Base-by-base conservation (phyloP, 1,284 basidiomycete genomes). In the Cystobasidium slooffiae region DNA sequence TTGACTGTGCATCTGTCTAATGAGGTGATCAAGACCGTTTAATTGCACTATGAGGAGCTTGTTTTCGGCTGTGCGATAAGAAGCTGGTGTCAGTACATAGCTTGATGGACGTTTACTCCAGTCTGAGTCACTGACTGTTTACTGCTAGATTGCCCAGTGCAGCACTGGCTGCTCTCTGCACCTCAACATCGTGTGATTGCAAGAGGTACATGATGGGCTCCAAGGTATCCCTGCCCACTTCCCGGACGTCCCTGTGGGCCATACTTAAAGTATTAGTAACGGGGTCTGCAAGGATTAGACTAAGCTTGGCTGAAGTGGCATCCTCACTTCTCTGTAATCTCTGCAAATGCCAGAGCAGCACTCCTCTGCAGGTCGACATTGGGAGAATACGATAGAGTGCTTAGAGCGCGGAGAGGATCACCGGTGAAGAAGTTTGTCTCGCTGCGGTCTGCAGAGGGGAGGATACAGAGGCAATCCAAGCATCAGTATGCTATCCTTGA, bases 291-390 rank as follows among this genome's bases (percentile, higher is more conserved):
- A n/a, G n/a, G n/a, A n/a, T n/a, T n/a, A n/a, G n/a, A n/a, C n/a
- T n/a, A n/a, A n/a, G n/a, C n/a, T n/a, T n/a, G n/a, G n/a, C n/a
- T n/a, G n/a, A n/a, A n/a, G n/a, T n/a, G n/a, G n/a, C 75, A 76
- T 94, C 46, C 63, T 16, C 75, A 78, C 79, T 99, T 99, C 86
- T 99, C 97, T 20, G 97, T 99, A 78, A 99, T 99, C 84, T 99
- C 97, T 63, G 97, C 97, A 82, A 99, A 99, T 0, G 97, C 97
- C 61, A 99, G 88, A 4, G 97, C 97, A 1, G 97, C 97, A 78
- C 94, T 97, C 64, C 97, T 89, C 85, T 99, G 97, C 47, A 99
- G 87, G 84, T 99, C 97, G 80, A 99, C 97, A 85, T 99, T 99
- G 86, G 99, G 97, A 44, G 93, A 95, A 86, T 98, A 99, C 16